Evolutionary conservation across 805 yeast genomes (phyloP).

Genomic region (Maudiozyma saulgeensis): DNA sequence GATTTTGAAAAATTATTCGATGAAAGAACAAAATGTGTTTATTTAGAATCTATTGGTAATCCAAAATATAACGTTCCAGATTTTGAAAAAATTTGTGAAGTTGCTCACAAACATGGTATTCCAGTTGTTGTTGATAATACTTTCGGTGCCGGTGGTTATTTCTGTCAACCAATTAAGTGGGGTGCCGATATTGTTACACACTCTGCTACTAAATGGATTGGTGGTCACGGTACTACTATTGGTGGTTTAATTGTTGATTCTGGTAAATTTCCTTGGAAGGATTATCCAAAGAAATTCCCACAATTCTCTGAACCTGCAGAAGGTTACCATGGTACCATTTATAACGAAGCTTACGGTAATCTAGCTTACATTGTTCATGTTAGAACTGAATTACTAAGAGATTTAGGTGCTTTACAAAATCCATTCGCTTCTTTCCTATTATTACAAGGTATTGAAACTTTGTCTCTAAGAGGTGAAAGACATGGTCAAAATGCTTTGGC

Average conservation of each 20-base stretch:
- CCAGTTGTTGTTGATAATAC: slow-evolving; percentile 94
- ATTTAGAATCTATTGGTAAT: slow-evolving; percentile 84
- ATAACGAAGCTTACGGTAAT: slow-evolving; percentile 74
- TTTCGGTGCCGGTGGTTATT: slow-evolving; percentile 92
- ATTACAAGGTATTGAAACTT: slow-evolving; percentile 88
- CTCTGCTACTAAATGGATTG: slow-evolving; percentile 96
- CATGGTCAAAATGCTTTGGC: slow-evolving; percentile 75
- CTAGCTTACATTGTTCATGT: slow-evolving; percentile 71
- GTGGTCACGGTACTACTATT: slow-evolving; percentile 93
- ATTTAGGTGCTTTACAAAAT: slow-evolving; percentile 79
- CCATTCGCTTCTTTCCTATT: slow-evolving; percentile 85
- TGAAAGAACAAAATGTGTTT: slow-evolving; percentile 80
- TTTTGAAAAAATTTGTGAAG: slow-evolving; percentile 60
- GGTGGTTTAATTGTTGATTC: slow-evolving; percentile 87
- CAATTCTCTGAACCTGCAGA: slow-evolving; percentile 86
- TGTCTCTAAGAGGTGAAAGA: slow-evolving; percentile 89
- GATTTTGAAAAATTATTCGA: slow-evolving; percentile 69
- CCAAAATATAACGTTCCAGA: slow-evolving; percentile 91
- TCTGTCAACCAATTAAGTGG: slow-evolving; percentile 71
- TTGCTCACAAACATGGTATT: slow-evolving; percentile 79
- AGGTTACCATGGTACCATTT: slow-evolving; percentile 84
- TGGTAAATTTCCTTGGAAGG: slow-evolving; percentile 87
- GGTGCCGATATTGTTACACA: slow-evolving; percentile 91
- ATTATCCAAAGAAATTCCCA: slow-evolving; percentile 80
- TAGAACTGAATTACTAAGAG: slow-evolving; percentile 81